phyloP scores from a whole-genome alignment of 2,329 filamentous ascomycete genomes.

The Diaporthe batatas region DNA sequence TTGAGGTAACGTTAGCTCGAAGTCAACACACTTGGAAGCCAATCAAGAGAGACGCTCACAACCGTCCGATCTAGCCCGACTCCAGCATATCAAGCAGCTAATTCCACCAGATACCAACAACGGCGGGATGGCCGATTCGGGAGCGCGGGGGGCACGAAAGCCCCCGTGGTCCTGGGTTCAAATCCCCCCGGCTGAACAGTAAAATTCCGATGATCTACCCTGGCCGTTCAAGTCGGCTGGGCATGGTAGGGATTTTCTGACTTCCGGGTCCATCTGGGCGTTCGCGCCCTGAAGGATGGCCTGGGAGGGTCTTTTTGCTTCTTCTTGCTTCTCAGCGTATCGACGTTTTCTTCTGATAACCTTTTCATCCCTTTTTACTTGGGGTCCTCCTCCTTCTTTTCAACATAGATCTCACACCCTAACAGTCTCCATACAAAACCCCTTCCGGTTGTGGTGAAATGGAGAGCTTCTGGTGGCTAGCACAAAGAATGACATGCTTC shows the following conservation, averaged over 20 bases:
- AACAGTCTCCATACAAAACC: too few species aligned
- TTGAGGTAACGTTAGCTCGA: not conserved
- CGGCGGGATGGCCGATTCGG: not conserved
- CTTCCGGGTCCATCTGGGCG: slow-evolving; percentile 1
- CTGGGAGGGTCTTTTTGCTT: slow-evolving; percentile 9
- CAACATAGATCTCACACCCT: too few species aligned
- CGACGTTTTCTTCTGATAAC: not conserved
- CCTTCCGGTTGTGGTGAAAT: too few species aligned
- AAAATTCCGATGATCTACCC: not conserved
- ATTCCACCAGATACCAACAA: not conserved
- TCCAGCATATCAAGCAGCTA: not conserved
- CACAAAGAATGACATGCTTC: too few species aligned
- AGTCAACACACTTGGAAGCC: not conserved
- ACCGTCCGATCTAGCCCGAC: not conserved
- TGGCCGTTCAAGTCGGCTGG: slow-evolving; percentile 2
- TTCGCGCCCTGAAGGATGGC: not conserved
- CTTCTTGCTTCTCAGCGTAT: too few species aligned
- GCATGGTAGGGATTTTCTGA: not conserved
- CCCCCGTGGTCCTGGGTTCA: slow-evolving; percentile 11
- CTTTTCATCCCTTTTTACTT: not conserved
- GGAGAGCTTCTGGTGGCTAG: too few species aligned
- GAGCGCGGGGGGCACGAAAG: slow-evolving; percentile 1
- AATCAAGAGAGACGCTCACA: not conserved
- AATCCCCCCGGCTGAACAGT: not conserved
- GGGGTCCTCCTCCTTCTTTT: too few species aligned